Evolutionary conservation across 495 filamentous ascomycete species (phyloP).

Genomic region (Podospora fimiseda): DNA sequence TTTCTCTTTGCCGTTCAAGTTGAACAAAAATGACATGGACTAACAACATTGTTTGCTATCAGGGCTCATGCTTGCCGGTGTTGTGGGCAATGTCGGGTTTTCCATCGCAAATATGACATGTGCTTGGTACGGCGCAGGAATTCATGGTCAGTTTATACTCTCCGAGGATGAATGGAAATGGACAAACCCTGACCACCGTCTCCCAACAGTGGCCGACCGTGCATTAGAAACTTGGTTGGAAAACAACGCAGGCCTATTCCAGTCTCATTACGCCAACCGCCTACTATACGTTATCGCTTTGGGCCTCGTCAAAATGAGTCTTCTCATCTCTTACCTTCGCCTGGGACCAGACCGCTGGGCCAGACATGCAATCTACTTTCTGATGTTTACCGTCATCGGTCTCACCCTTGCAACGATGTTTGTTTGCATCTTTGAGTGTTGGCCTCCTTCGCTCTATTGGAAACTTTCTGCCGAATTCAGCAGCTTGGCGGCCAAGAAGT

Average conservation of each 20-base stretch:
- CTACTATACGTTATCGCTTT: conserved; percentile 23
- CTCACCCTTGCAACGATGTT: conserved; percentile 2
- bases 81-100: background rate
- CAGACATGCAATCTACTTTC: conserved; percentile 5
- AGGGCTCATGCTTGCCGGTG: conserved; percentile 1
- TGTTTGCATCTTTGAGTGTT: conserved; percentile 3
- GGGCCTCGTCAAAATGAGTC: conserved; percentile 27
- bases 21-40: background rate
- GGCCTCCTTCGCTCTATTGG: conserved; percentile 15
- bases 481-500: conserved; percentile 1
- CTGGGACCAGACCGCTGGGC: background rate
- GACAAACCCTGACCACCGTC: too few relatives aligned
- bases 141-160: background rate
- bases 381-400: conserved; percentile 4
- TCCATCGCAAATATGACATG: conserved; percentile 5
- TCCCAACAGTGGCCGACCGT: background rate
- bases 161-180: too few relatives aligned
- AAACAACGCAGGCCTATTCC: background rate
- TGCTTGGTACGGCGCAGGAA: conserved; percentile 4
- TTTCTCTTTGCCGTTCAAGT: background rate
- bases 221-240: background rate
- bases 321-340: conserved; percentile 27
- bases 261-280: conserved; percentile 3
- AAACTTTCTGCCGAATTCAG: conserved; percentile 1
- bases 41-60: background rate